phyloP scores from a whole-genome alignment of 306 rosid species.

The Lathyrus oleraceus region DNA sequence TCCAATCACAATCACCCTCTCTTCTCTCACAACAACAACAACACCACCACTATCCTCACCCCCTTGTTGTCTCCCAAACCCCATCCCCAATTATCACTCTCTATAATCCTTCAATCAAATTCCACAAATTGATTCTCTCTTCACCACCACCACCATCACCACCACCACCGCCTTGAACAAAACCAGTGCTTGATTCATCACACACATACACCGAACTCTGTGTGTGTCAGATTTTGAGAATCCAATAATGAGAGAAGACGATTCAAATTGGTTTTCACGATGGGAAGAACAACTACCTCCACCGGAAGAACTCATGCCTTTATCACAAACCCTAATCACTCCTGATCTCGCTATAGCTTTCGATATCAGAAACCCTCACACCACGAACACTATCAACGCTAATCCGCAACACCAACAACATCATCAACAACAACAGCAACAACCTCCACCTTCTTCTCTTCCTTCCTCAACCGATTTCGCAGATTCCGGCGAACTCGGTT shows the following conservation, averaged over 20 bases:
- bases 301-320: conserved; percentile 81
- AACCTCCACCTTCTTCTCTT: conserved; percentile 45
- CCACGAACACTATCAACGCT: not conserved
- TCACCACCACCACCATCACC: conserved; percentile 10
- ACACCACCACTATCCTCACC: not conserved
- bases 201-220: too few relatives aligned
- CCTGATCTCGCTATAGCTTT: conserved; percentile 95
- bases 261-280: conserved; percentile 81
- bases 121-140: conserved; percentile 25
- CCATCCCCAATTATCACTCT: not conserved
- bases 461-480: conserved; percentile 75
- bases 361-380: conserved; percentile 59
- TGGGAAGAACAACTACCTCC: conserved; percentile 92
- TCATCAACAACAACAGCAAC: conserved; percentile 45
- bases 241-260: conserved; percentile 77
- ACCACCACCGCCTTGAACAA: too few relatives aligned
- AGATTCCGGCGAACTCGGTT: conserved; percentile 81
- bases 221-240: too few relatives aligned
- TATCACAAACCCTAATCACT: conserved; percentile 94
- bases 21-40: conserved; percentile 1
- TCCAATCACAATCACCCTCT: not conserved
- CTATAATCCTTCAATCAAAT: conserved; percentile 16
- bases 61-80: not conserved
- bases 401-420: conserved; percentile 24
- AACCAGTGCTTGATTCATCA: too few relatives aligned